Evolutionary conservation across 257 asterid genomes (phyloP).

Genomic region (Fraxinus americana): DNA sequence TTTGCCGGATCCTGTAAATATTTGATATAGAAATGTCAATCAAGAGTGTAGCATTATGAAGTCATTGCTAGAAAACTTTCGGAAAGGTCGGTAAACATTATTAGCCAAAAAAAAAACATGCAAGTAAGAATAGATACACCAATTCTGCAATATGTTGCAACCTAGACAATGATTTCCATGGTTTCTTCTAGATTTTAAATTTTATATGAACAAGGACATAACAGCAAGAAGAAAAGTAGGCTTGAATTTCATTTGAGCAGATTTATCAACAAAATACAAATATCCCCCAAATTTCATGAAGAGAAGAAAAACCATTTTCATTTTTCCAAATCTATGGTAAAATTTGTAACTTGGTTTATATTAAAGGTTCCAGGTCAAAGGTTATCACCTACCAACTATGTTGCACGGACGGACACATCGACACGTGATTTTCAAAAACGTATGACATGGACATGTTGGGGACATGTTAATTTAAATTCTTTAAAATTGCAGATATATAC

Average conservation of each 20-base stretch:
- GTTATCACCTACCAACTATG: background rate
- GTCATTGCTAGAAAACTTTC: background rate
- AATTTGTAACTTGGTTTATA: background rate
- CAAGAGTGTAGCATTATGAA: background rate
- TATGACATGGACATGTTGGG: too few species aligned
- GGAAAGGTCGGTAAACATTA: background rate
- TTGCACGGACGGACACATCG: background rate
- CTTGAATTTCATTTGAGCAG: background rate
- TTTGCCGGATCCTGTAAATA: constrained; percentile 68
- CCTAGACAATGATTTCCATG: background rate
- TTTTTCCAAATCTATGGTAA: background rate
- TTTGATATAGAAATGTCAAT: constrained; percentile 24
- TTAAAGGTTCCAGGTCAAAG: background rate
- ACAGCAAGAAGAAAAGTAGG: background rate
- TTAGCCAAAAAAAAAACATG: background rate
- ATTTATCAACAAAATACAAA: background rate
- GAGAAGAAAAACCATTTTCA: background rate
- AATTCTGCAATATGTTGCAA: background rate
- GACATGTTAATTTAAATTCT: too few species aligned
- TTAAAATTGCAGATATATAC: too few species aligned
- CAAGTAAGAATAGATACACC: background rate
- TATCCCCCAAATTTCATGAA: background rate
- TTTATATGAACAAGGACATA: background rate
- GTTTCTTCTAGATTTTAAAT: background rate
- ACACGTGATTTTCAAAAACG: too few species aligned